Percentiles rank a stretch among this genome's conserved stretches.
phyloP scores from a whole-genome alignment of 148 eudicot genomes.

The Vaccinium darrowii region DNA sequence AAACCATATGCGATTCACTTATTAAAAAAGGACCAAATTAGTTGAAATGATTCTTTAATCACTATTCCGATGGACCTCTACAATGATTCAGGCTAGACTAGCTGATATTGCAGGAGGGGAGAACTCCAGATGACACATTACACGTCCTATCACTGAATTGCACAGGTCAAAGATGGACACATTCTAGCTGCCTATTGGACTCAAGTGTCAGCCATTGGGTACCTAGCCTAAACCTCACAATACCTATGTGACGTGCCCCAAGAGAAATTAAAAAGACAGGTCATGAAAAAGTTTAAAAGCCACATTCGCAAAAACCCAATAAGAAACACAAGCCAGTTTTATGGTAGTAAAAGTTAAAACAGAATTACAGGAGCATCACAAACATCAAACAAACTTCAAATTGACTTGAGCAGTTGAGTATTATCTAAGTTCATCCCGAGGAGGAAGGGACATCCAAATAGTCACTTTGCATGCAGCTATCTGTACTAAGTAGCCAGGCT shows the following conservation, averaged over 20 bases:
- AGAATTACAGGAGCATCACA: not conserved
- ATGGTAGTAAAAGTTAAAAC: not conserved
- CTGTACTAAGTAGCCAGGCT: too few species aligned
- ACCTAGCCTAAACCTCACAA: not conserved
- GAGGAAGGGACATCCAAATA: too few species aligned
- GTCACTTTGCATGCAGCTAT: too few species aligned
- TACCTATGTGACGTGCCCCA: not conserved
- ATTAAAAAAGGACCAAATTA: not conserved
- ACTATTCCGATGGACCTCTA: not conserved
- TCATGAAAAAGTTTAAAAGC: not conserved
- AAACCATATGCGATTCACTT: not conserved
- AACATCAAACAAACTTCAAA: not conserved
- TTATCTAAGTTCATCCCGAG: too few species aligned
- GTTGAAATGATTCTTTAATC: constrained; percentile 3
- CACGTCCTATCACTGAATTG: not conserved
- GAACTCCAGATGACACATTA: not conserved
- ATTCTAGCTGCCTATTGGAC: not conserved
- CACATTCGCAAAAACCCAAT: not conserved
- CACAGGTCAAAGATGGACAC: too few species aligned
- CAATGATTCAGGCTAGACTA: not conserved
- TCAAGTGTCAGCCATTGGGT: not conserved
- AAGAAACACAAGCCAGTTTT: not conserved
- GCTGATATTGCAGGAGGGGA: not conserved
- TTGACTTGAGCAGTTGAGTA: not conserved
- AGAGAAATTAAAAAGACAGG: too few species aligned